phyloP scores from a whole-genome alignment of 2,329 filamentous ascomycete species.

The Trichoderma koningiopsis region DNA sequence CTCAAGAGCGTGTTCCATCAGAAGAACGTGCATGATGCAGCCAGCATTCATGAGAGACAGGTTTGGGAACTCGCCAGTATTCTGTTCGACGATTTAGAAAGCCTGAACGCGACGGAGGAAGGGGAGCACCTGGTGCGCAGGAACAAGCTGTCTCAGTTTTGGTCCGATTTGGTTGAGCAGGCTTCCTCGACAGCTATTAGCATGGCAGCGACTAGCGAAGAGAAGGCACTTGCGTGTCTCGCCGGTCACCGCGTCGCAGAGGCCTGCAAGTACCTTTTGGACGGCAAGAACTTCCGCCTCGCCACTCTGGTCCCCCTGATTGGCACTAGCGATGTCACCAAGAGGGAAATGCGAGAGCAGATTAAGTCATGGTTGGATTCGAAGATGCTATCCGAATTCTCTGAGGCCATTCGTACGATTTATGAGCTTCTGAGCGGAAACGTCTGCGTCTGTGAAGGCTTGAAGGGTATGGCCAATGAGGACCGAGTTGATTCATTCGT shows the following conservation, averaged over 20 bases:
- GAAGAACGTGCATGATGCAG: slow-evolving; percentile 46
- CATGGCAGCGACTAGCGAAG: slow-evolving; percentile 67
- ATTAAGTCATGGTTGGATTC: slow-evolving; percentile 81
- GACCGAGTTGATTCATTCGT: slow-evolving; percentile 79
- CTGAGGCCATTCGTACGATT: slow-evolving; percentile 77
- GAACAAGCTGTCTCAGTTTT: slow-evolving; percentile 67
- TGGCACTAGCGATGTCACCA: slow-evolving; percentile 68
- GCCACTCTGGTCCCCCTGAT: slow-evolving; percentile 83
- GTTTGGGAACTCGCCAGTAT: slow-evolving; percentile 87
- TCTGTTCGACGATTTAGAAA: slow-evolving; percentile 72
- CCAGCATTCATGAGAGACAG: slow-evolving; percentile 65
- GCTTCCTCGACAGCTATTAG: slow-evolving; percentile 57
- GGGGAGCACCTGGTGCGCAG: slow-evolving; percentile 51
- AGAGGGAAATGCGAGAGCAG: slow-evolving; percentile 76
- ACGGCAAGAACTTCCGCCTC: slow-evolving; percentile 78
- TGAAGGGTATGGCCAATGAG: slow-evolving; percentile 71
- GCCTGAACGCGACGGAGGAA: slow-evolving; percentile 45
- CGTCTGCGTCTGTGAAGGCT: slow-evolving; percentile 78
- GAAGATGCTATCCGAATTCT: slow-evolving; percentile 85
- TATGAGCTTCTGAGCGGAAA: slow-evolving; percentile 91
- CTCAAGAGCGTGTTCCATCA: slow-evolving; percentile 46
- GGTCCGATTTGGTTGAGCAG: slow-evolving; percentile 66
- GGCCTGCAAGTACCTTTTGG: slow-evolving; percentile 77
- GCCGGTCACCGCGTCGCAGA: slow-evolving; percentile 78
- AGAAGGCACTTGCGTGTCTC: slow-evolving; percentile 80